Conservation (phyloP, 768 basidiomycete genomes). For the Rhodosporidiobolus odoratus region DNA sequence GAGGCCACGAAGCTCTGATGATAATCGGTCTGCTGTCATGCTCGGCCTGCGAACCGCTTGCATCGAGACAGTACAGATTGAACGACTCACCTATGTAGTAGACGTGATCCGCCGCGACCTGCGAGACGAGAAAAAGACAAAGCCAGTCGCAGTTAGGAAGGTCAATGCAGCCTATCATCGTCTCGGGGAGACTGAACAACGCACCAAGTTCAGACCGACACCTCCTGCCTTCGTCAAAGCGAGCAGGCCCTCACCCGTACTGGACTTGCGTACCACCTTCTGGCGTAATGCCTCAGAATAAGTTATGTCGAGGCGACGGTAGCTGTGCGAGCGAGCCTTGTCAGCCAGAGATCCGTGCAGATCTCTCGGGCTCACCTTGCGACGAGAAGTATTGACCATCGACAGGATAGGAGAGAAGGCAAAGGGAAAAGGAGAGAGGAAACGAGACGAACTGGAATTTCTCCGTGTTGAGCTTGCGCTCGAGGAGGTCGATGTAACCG, state of each 20-base stretch:
- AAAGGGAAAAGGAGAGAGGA: background rate
- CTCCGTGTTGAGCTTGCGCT: constrained; percentile 64
- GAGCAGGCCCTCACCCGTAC: constrained; percentile 31
- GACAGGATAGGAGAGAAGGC: too few relatives aligned
- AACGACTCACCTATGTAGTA: constrained; percentile 53
- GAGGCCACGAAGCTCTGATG: background rate
- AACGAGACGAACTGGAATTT: constrained; percentile 52
- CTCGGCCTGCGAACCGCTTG: too few relatives aligned
- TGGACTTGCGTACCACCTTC: constrained; percentile 69
- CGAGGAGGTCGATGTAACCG: constrained; percentile 75
- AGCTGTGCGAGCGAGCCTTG: constrained; percentile 7
- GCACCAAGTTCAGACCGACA: constrained; percentile 58
- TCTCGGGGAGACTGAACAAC: background rate
- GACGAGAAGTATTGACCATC: too few relatives aligned
- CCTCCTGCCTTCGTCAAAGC: constrained; percentile 76
- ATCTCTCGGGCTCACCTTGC: too few relatives aligned
- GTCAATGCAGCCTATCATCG: background rate
- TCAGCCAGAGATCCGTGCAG: too few relatives aligned
- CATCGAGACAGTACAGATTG: background rate
- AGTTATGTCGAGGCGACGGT: constrained; percentile 79
- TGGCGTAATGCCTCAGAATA: constrained; percentile 80
- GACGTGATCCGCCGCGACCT: constrained; percentile 72
- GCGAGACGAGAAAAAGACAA: background rate
- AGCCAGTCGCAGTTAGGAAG: constrained; percentile 51
- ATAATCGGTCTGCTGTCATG: too few relatives aligned